phyloP scores from a whole-genome alignment of 306 rosid species.

The Begonia masoniana region DNA sequence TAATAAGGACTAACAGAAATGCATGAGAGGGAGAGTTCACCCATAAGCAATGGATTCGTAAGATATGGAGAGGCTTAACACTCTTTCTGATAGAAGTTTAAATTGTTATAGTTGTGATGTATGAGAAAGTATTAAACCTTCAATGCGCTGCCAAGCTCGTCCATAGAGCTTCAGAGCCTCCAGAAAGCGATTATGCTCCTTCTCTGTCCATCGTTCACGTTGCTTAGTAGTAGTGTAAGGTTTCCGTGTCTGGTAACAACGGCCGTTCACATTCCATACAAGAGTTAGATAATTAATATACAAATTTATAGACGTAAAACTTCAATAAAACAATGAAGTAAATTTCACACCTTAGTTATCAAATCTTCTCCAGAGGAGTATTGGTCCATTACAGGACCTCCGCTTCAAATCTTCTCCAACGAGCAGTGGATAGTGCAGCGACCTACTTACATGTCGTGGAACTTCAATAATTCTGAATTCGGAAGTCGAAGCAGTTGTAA shows the following conservation, averaged over 20 bases:
- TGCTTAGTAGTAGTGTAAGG: slow-evolving; percentile 79
- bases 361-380: slow-evolving; percentile 76
- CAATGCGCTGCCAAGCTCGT: slow-evolving; percentile 75
- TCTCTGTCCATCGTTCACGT: slow-evolving; percentile 82
- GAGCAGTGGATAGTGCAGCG: slow-evolving; percentile 37
- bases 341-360: slow-evolving; percentile 42
- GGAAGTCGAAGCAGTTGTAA: slow-evolving; percentile 34
- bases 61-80: too few species aligned
- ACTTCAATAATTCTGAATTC: slow-evolving; percentile 3
- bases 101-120: too few species aligned
- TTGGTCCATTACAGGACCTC: slow-evolving; percentile 63
- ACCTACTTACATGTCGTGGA: slow-evolving; percentile 32
- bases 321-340: too few species aligned
- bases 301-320: too few species aligned
- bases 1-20: too few species aligned
- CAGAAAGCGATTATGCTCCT: slow-evolving; percentile 68
- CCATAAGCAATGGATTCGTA: too few species aligned
- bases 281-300: too few species aligned
- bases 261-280: slow-evolving; percentile 13
- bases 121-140: slow-evolving; percentile 26
- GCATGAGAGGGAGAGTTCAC: too few species aligned
- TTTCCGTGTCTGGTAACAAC: slow-evolving; percentile 46
- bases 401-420: slow-evolving; percentile 88
- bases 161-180: slow-evolving; percentile 75
- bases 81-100: too few species aligned